Conservation (phyloP, 2,329 filamentous ascomycete species). For the Cladosporium oxysporum region DNA sequence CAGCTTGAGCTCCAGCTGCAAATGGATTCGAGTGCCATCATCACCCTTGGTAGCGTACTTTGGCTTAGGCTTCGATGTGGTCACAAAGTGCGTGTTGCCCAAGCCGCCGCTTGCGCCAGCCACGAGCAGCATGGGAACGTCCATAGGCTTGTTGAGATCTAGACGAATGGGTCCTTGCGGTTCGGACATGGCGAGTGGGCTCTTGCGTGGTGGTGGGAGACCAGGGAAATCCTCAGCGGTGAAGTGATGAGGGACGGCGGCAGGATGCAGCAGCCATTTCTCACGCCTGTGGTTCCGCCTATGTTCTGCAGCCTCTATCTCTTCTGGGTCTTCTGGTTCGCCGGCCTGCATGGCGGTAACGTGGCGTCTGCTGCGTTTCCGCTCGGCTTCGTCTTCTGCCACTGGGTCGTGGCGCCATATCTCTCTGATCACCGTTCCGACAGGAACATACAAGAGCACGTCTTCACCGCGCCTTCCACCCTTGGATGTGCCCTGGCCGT, state of each 20-base stretch:
- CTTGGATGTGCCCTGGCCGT: slow-evolving; percentile 72
- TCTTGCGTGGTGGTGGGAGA: slow-evolving; percentile 57
- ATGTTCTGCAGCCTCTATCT: slow-evolving; percentile 21
- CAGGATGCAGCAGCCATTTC: slow-evolving; percentile 87
- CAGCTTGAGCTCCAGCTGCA: slow-evolving; percentile 91
- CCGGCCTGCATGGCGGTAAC: slow-evolving; percentile 18
- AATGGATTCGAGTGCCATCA: slow-evolving; percentile 70
- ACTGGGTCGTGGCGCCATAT: slow-evolving; percentile 75
- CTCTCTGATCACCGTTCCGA: slow-evolving; percentile 88
- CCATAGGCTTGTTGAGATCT: slow-evolving; percentile 67
- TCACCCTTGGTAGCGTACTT: slow-evolving; percentile 89
- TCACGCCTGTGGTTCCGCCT: slow-evolving; percentile 50
- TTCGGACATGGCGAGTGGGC: slow-evolving; percentile 64
- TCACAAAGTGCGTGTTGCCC: slow-evolving; percentile 91
- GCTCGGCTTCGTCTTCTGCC: slow-evolving; percentile 60
- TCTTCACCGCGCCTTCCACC: slow-evolving; percentile 83
- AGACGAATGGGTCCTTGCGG: slow-evolving; percentile 68
- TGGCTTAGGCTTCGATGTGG: slow-evolving; percentile 71
- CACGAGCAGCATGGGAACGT: slow-evolving; percentile 79
- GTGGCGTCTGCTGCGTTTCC: slow-evolving; percentile 29
- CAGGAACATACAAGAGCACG: slow-evolving; percentile 82
- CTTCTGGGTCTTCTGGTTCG: slow-evolving; percentile 32
- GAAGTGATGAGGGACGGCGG: slow-evolving; percentile 71
- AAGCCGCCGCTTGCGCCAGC: slow-evolving; percentile 86
- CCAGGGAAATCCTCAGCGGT: slow-evolving; percentile 59